Evolutionary conservation across 2,329 filamentous ascomycete species (phyloP), one percentile per base, ranked within the genome.

Genomic region (Aspergillus melleus): DNA sequence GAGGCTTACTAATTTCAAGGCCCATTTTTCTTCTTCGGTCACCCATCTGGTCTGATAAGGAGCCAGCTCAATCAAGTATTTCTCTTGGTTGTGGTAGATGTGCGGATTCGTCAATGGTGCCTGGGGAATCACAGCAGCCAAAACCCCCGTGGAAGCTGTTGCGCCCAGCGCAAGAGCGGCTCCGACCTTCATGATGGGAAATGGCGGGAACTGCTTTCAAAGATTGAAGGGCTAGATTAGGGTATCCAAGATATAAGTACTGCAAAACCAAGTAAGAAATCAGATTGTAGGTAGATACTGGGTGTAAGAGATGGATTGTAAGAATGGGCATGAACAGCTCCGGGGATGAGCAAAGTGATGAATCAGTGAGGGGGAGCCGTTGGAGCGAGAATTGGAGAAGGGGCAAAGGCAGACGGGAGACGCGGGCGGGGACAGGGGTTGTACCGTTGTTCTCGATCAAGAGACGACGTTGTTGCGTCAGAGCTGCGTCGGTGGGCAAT

Each of bases 11-110:
- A 92, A 84, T 71, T 90, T 88, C 64, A 98, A 80, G 76, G 89
- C 88, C 92, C 94, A 97, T 79, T 98, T 99, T 80, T 97, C 88
- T 39, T 96, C 91, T 70, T 98, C 94, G 0, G 91, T 96, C 32
- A 97, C 89, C 90, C 91, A 95, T 82, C 84, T 81, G 24, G 88
- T 93, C 73, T 94, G 84, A 58, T 90, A 92, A 3, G 92, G 92
- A n/a, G 86, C 84, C 26, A 95, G 83, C 80, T 98, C 93, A 64
- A 99, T 88, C 51, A 96, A 83, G 75, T 85, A 95, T 67, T 82
- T 82, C 69, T 89, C 84, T n/a, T 70, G 64, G 11, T 70, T 59
- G 60, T 71, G 68, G 46, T 71, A 66, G 14, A 67, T 56, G 58
- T 58, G 66, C 58, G 57, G 68, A 58, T 60, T 52, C 52, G 46